Conservation (phyloP, 306 rosid genomes). For the Sicyos baderoa region DNA sequence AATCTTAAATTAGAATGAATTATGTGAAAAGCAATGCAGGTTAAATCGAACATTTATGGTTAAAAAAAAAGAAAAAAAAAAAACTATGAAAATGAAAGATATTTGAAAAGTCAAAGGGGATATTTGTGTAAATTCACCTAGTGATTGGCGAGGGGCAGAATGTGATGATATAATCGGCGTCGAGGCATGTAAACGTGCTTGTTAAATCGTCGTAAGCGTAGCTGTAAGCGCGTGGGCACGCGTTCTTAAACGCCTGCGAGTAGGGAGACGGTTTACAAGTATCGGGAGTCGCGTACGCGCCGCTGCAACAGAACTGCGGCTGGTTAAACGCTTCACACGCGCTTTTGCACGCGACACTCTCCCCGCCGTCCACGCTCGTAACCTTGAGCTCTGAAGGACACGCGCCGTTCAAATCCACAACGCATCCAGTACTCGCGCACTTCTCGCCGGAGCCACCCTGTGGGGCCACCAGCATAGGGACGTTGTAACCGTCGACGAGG, state of each 20-base stretch:
- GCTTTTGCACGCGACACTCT: slow-evolving; percentile 66
- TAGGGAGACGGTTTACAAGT: slow-evolving; percentile 67
- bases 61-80: too few species aligned
- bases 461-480: slow-evolving; percentile 49
- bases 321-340: slow-evolving; percentile 73
- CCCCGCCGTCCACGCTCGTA: slow-evolving; percentile 26
- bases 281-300: slow-evolving; percentile 52
- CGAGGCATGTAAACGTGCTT: slow-evolving; percentile 71
- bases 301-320: slow-evolving; percentile 71
- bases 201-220: slow-evolving; percentile 79
- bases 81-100: too few species aligned
- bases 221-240: slow-evolving; percentile 84
- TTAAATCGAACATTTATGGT: too few species aligned
- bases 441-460: slow-evolving; percentile 47
- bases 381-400: slow-evolving; percentile 54
- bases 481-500: slow-evolving; percentile 75
- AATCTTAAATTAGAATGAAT: too few species aligned
- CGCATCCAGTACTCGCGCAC: slow-evolving; percentile 48
- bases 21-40: too few species aligned
- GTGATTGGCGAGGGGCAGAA: slow-evolving; percentile 61
- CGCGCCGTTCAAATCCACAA: slow-evolving; percentile 39
- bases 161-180: slow-evolving; percentile 49
- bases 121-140: slow-evolving; percentile 39
- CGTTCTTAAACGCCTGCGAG: slow-evolving; percentile 51
- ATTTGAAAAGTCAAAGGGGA: background rate